Evolutionary conservation across 441 rosid genomes (phyloP).

Genomic region (Viola pubescens): DNA sequence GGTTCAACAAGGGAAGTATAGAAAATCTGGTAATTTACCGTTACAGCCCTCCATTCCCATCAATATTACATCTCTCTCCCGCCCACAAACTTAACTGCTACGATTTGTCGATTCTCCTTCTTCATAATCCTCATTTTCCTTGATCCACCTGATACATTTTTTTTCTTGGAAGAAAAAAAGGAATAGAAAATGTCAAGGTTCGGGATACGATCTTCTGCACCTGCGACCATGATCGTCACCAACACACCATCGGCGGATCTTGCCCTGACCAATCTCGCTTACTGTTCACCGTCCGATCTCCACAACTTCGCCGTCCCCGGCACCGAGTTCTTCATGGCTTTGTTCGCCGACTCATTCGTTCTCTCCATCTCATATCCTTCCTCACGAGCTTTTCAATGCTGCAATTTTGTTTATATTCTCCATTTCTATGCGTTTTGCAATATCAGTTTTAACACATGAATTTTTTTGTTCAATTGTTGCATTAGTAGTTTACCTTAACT

Average conservation of each 20-base stretch:
- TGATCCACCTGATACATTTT: too few species aligned
- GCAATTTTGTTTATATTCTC: neutral
- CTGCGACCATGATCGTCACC: constrained; percentile 56
- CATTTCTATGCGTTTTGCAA: too few species aligned
- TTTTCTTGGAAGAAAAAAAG: neutral
- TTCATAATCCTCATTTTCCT: too few species aligned
- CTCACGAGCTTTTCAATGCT: neutral
- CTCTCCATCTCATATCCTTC: constrained; percentile 85
- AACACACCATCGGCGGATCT: constrained; percentile 75
- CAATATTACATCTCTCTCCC: too few species aligned
- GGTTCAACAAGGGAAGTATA: too few species aligned
- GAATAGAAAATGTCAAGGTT: neutral
- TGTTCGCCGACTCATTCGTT: constrained; percentile 51
- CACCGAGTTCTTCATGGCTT: constrained; percentile 62
- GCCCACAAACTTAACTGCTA: too few species aligned
- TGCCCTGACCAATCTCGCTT: constrained; percentile 77
- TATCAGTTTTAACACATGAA: neutral
- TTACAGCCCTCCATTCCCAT: too few species aligned
- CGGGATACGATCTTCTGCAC: constrained; percentile 1
- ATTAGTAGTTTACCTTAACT: constrained; percentile 44
- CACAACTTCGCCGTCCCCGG: constrained; percentile 74
- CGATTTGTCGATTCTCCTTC: too few species aligned
- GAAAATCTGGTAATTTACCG: too few species aligned
- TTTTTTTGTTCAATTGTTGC: neutral
- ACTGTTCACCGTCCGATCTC: constrained; percentile 77